Conservation (phyloP, 2,329 filamentous ascomycete genomes). For the Colletotrichum aenigma region DNA sequence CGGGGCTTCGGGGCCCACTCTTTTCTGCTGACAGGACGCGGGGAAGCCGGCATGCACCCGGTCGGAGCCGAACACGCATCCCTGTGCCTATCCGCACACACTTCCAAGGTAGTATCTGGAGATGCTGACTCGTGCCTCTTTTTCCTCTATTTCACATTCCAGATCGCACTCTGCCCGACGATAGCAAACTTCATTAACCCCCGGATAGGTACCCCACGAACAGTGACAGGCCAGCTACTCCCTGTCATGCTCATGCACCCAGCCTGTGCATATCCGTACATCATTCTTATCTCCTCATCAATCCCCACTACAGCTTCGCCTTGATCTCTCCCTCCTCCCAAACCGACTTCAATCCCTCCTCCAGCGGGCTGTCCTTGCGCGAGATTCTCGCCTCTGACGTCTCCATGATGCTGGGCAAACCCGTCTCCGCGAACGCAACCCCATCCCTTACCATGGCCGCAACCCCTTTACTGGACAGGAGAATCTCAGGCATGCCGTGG, state of each 20-base stretch:
- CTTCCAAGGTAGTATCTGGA: not conserved
- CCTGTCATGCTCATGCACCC: not conserved
- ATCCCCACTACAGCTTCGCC: not conserved
- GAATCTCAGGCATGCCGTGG: slow-evolving; percentile 54
- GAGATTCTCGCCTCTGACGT: slow-evolving; percentile 28
- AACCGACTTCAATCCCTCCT: not conserved
- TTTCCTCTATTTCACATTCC: not conserved
- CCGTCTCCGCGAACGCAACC: slow-evolving; percentile 34
- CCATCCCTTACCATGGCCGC: slow-evolving; percentile 41
- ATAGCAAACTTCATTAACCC: not conserved
- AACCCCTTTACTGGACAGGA: slow-evolving; percentile 42
- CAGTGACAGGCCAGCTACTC: not conserved
- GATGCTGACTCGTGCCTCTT: not conserved
- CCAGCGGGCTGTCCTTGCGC: not conserved
- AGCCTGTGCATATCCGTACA: not conserved
- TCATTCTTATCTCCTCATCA: not conserved
- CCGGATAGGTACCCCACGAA: not conserved
- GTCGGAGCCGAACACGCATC: not conserved
- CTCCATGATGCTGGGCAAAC: slow-evolving; percentile 39
- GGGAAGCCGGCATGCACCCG: slow-evolving; percentile 13
- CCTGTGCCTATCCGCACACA: not conserved
- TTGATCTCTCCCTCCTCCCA: not conserved
- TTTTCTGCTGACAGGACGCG: not conserved
- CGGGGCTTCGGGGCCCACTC: not conserved
- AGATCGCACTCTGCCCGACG: not conserved